These are phyloP conservation scores for Chondrostereum purpureum DNA, from an alignment of 1,284 basidiomycete species.

Conservation along the genomic window DNA sequence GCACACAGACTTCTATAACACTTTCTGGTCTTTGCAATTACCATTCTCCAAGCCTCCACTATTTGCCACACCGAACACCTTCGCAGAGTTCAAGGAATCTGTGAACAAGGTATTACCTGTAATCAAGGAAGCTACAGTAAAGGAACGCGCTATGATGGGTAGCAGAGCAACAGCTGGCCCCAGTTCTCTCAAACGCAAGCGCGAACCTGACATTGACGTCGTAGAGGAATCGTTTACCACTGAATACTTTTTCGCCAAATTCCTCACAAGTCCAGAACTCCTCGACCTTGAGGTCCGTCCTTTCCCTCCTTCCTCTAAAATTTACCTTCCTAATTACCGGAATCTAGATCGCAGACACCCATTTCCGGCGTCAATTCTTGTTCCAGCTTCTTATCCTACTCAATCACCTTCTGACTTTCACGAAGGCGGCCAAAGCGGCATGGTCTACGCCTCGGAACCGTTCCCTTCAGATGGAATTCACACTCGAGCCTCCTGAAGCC, in stretches of 20 bases:
- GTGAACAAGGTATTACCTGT: constrained; percentile 68
- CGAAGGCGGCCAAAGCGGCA: constrained; percentile 55
- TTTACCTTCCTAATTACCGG: background rate
- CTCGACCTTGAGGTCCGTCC: constrained; percentile 74
- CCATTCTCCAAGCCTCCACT: constrained; percentile 67
- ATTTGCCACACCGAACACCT: constrained; percentile 49
- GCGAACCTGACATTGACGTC: constrained; percentile 42
- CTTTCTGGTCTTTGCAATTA: constrained; percentile 80
- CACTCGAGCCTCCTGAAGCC: constrained; percentile 54
- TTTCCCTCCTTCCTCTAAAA: background rate
- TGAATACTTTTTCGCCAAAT: constrained; percentile 89
- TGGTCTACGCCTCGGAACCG: constrained; percentile 62
- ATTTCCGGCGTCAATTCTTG: constrained; percentile 87
- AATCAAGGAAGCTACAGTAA: constrained; percentile 77
- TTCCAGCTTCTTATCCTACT: constrained; percentile 82
- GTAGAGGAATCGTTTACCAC: constrained; percentile 37
- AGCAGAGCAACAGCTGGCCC: constrained; percentile 40
- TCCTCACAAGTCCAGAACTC: constrained; percentile 79
- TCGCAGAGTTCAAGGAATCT: constrained; percentile 59
- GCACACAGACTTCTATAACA: constrained; percentile 69
- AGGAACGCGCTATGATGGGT: constrained; percentile 78
- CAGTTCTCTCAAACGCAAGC: constrained; percentile 53
- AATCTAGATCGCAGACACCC: constrained; percentile 72
- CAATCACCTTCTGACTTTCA: constrained; percentile 75
- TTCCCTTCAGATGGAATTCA: constrained; percentile 76